These are phyloP conservation scores for Oldenlandia corymbosa DNA, from an alignment of 257 asterid species.

Conservation along the genomic window DNA sequence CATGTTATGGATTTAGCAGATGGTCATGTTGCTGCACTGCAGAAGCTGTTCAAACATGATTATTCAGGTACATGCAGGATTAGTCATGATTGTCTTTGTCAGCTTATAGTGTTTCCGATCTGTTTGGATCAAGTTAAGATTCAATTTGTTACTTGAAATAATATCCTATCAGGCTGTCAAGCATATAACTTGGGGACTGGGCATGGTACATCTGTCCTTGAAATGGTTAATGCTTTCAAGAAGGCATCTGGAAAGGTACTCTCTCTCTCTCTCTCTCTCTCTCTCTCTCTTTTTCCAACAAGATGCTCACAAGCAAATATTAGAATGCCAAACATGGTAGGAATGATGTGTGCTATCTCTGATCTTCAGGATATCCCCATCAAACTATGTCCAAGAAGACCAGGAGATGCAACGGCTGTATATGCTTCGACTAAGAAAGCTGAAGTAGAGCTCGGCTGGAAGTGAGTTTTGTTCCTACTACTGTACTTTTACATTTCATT, in stretches of 20 bases:
- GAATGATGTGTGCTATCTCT: neutral
- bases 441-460: constrained; percentile 82
- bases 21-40: constrained; percentile 85
- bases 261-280: neutral
- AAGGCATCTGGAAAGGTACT: constrained; percentile 76
- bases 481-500: neutral
- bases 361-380: constrained; percentile 58
- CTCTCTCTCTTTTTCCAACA: too few relatives aligned
- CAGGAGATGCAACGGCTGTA: constrained; percentile 93
- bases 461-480: constrained; percentile 38
- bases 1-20: constrained; percentile 99
- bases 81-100: too few relatives aligned
- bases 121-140: neutral
- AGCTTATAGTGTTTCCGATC: neutral
- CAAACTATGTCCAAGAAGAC: constrained; percentile 79
- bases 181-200: constrained; percentile 95
- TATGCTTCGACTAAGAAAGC: constrained; percentile 86
- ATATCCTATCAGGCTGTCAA: constrained; percentile 52
- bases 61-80: constrained; percentile 52
- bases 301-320: neutral
- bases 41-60: constrained; percentile 57
- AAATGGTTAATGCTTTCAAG: constrained; percentile 85
- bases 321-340: neutral
- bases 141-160: neutral
- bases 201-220: constrained; percentile 83